Evolutionary conservation across 1,284 basidiomycete genomes (phyloP).

Genomic region (Dichomitus squalens): DNA sequence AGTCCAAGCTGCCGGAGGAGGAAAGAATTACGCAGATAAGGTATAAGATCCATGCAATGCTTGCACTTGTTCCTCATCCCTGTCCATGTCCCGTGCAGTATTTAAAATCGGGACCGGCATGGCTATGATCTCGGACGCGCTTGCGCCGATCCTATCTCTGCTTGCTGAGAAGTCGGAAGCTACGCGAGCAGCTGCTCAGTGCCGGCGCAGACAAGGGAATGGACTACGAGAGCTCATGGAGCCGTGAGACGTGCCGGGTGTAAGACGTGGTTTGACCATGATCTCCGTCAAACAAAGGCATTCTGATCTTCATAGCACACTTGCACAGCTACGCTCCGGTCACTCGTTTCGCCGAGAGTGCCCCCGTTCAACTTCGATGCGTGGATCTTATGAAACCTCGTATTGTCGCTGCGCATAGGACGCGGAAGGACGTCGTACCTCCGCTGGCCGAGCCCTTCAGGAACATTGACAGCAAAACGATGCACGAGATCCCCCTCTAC

Average conservation of each 20-base stretch:
- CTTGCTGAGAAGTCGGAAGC: conserved; percentile 51
- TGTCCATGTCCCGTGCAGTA: conserved; percentile 2
- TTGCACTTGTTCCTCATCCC: not conserved
- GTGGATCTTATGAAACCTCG: not conserved
- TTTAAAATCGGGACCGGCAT: conserved; percentile 52
- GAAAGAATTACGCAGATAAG: conserved; percentile 18
- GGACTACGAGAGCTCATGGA: not conserved
- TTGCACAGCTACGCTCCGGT: not conserved
- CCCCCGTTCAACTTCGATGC: not conserved
- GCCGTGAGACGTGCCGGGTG: not conserved
- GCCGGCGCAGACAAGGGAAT: conserved; percentile 28
- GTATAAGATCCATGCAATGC: conserved; percentile 3
- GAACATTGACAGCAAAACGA: not conserved
- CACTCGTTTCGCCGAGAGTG: not conserved
- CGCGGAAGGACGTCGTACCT: not conserved
- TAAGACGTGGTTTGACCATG: not conserved
- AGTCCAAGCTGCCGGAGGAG: conserved; percentile 3
- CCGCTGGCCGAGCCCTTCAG: too few species aligned
- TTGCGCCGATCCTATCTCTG: conserved; percentile 68
- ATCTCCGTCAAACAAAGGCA: not conserved
- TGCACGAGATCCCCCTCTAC: not conserved
- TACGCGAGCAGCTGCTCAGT: conserved; percentile 48
- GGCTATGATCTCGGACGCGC: conserved; percentile 57
- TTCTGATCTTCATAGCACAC: not conserved
- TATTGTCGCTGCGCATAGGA: not conserved